A percentile compares a stretch with the other conserved stretches of the same genome.
These are phyloP conservation scores for Fomitopsis betulina DNA, from an alignment of 1,284 basidiomycete species.

Conservation along the genomic window DNA sequence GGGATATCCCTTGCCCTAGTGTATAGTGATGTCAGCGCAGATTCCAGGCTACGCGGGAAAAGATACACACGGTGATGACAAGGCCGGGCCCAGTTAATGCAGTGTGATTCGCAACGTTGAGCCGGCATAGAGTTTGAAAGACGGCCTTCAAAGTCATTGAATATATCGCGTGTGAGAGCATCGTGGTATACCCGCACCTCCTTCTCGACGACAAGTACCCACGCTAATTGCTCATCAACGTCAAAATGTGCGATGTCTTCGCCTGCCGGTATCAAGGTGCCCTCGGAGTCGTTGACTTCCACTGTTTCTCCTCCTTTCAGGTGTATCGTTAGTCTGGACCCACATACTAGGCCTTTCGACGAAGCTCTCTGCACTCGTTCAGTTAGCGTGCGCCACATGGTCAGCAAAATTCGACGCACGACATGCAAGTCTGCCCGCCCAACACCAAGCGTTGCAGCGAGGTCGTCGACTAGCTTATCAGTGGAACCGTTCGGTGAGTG, in stretches of 20 bases:
- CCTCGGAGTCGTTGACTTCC: conserved; percentile 53
- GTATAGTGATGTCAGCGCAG: not conserved
- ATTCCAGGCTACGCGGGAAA: not conserved
- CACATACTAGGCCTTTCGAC: conserved; percentile 81
- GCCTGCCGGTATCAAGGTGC: conserved; percentile 68
- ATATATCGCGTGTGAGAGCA: not conserved
- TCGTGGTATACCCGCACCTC: conserved; percentile 48
- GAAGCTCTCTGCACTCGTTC: conserved; percentile 62
- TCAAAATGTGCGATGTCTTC: conserved; percentile 66
- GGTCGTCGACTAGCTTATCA: conserved; percentile 77
- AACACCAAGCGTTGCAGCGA: conserved; percentile 77
- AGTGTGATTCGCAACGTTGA: conserved; percentile 45
- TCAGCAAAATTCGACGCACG: conserved; percentile 50
- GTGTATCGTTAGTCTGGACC: conserved; percentile 55
- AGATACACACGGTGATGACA: conserved; percentile 56
- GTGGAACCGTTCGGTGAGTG: not conserved
- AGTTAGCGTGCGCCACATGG: not conserved
- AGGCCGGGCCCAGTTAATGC: conserved; percentile 56
- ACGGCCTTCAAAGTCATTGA: conserved; percentile 56
- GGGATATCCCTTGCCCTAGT: conserved; percentile 90
- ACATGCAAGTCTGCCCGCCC: conserved; percentile 76
- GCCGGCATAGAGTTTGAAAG: conserved; percentile 74
- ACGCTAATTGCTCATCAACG: conserved; percentile 49
- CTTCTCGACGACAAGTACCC: conserved; percentile 89
- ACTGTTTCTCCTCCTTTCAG: conserved; percentile 54